Evolutionary conservation across 257 asterid genomes (phyloP).

Genomic region (Solanum medicagineum): DNA sequence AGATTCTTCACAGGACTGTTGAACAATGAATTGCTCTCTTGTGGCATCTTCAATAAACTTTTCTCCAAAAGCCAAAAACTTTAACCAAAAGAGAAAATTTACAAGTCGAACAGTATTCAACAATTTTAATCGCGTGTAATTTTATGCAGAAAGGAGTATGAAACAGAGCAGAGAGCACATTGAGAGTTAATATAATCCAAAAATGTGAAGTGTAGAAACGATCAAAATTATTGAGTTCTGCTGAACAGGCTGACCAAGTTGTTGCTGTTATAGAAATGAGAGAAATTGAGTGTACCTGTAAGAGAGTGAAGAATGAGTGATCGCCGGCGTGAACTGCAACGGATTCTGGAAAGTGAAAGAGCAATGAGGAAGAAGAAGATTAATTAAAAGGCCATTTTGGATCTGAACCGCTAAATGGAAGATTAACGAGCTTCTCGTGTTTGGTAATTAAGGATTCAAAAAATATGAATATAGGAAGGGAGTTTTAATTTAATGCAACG

Average conservation of each 20-base stretch:
- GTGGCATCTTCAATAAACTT: conserved; percentile 36
- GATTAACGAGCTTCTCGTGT: conserved; percentile 45
- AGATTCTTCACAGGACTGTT: conserved; percentile 47
- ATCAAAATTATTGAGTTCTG: background rate
- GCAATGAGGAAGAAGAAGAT: background rate
- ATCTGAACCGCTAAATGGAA: conserved; percentile 10
- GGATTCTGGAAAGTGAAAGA: background rate
- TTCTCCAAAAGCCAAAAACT: too few species aligned
- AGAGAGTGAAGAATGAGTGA: background rate
- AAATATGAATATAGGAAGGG: background rate
- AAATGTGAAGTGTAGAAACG: background rate
- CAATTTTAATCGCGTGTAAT: background rate
- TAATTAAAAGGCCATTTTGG: background rate
- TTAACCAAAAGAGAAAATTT: background rate
- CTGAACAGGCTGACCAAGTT: background rate
- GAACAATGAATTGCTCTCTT: conserved; percentile 18
- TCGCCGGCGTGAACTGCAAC: background rate
- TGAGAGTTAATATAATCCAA: background rate
- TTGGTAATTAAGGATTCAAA: conserved; percentile 9
- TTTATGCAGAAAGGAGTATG: too few species aligned
- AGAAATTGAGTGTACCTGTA: background rate
- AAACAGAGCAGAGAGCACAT: background rate
- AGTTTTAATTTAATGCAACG: conserved; percentile 27
- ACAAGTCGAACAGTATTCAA: background rate
- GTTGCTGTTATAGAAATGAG: background rate